Evolutionary conservation across 2,329 filamentous ascomycete genomes (phyloP).

Genomic region (Neurospora sp.): DNA sequence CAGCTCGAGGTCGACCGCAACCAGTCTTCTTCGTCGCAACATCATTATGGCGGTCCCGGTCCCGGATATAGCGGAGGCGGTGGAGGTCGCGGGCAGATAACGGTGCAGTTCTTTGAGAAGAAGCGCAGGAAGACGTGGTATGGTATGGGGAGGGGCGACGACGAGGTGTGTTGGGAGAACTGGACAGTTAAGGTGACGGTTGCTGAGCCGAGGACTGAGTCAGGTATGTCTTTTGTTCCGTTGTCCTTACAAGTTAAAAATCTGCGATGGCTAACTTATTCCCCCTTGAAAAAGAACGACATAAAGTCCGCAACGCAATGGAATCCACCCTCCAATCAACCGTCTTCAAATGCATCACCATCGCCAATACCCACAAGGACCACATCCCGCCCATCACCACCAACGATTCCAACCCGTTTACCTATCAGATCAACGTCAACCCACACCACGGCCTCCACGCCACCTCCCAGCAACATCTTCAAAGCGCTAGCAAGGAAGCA

Average conservation of each 20-base stretch:
- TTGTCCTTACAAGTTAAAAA: not conserved
- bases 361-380: constrained; percentile 81
- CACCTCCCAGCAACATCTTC: not conserved
- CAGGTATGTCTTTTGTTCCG: constrained; percentile 46
- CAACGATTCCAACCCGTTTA: constrained; percentile 85
- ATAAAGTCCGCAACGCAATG: constrained; percentile 84
- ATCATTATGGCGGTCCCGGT: constrained; percentile 3
- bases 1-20: constrained; percentile 57
- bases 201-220: constrained; percentile 79
- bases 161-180: constrained; percentile 93
- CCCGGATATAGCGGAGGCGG: constrained; percentile 19
- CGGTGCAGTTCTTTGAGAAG: constrained; percentile 93
- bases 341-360: constrained; percentile 79
- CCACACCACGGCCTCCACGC: constrained; percentile 53
- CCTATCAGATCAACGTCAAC: constrained; percentile 85
- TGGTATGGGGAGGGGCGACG: constrained; percentile 58
- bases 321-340: constrained; percentile 80
- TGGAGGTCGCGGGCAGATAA: constrained; percentile 66
- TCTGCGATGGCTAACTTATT: not conserved
- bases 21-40: constrained; percentile 11
- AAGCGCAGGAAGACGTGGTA: constrained; percentile 72
- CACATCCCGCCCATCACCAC: constrained; percentile 97
- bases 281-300: constrained; percentile 50
- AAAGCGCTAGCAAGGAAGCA: not conserved
- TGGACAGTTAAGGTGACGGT: constrained; percentile 95